These are phyloP conservation scores for Colletotrichum theobromicola DNA, from an alignment of 2,329 filamentous ascomycete species.

Conservation along the genomic window DNA sequence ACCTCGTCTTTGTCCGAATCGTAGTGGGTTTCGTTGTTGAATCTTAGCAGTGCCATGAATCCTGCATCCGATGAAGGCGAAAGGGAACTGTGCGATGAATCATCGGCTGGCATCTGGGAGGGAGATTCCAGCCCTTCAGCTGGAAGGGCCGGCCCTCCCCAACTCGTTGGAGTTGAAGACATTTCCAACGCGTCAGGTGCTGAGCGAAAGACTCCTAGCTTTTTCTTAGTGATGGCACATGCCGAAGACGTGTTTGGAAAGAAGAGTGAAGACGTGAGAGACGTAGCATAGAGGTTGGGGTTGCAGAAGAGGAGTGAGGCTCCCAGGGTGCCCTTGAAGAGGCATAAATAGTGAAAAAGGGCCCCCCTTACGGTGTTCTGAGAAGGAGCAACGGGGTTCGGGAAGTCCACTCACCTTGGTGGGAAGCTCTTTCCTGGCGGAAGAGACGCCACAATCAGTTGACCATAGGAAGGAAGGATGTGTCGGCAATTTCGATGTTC, in stretches of 20 bases:
- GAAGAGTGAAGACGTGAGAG: background rate
- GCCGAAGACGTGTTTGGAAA: background rate
- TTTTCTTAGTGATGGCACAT: background rate
- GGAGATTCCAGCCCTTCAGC: background rate
- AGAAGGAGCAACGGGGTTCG: background rate
- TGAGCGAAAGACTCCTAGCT: background rate
- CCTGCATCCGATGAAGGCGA: background rate
- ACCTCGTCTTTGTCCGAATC: slow-evolving; percentile 14
- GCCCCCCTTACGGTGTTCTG: background rate
- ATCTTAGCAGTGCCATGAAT: background rate
- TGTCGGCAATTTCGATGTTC: background rate
- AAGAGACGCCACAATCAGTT: background rate
- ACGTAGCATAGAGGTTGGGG: background rate
- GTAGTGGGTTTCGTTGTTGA: background rate
- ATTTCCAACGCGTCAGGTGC: background rate
- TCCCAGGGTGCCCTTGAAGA: background rate
- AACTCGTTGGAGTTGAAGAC: background rate
- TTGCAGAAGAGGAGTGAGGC: background rate
- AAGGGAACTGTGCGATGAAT: background rate
- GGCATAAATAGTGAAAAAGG: background rate
- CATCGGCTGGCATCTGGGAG: background rate
- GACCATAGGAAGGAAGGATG: background rate
- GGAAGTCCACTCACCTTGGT: background rate
- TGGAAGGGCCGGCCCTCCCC: background rate
- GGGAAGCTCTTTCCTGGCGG: background rate